Evolutionary conservation across 257 asterid species (phyloP).

Genomic region (Capsicum baccatum): DNA sequence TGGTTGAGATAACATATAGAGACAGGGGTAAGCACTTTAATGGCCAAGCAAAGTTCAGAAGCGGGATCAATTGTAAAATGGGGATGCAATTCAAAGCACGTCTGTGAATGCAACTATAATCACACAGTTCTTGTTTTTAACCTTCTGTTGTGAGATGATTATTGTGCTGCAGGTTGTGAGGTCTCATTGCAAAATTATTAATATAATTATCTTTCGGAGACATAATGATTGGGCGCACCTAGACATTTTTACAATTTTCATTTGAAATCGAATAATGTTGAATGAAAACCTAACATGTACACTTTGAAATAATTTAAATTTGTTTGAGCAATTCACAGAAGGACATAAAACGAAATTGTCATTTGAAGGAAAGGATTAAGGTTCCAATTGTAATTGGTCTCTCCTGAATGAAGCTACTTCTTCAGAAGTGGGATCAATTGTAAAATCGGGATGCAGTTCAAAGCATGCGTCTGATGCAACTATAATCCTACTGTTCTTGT

Average conservation of each 20-base stretch:
- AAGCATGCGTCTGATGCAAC: too few species aligned
- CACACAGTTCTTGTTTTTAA: neutral
- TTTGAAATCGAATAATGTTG: constrained; percentile 5
- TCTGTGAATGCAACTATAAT: constrained; percentile 5
- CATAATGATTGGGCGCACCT: constrained; percentile 2
- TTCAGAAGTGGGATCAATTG: too few species aligned
- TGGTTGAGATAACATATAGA: neutral
- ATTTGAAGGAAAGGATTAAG: neutral
- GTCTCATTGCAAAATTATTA: neutral
- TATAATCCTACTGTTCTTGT: too few species aligned
- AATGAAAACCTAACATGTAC: neutral
- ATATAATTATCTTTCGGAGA: constrained; percentile 14
- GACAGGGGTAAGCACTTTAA: neutral
- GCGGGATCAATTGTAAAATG: neutral
- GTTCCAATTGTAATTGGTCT: neutral
- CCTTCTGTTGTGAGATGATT: neutral
- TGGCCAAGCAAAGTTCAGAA: constrained; percentile 9
- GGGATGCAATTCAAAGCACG: neutral
- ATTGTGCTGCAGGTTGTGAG: constrained; percentile 10
- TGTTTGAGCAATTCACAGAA: neutral
- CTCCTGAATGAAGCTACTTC: constrained; percentile 1
- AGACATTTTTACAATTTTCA: neutral
- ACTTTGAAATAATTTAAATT: neutral
- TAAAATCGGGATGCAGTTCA: too few species aligned
- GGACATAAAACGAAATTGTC: neutral